Percentiles rank a stretch among this genome's conserved stretches.
Conservation (phyloP, 495 filamentous ascomycete genomes). For the Ramalina peruviana region DNA sequence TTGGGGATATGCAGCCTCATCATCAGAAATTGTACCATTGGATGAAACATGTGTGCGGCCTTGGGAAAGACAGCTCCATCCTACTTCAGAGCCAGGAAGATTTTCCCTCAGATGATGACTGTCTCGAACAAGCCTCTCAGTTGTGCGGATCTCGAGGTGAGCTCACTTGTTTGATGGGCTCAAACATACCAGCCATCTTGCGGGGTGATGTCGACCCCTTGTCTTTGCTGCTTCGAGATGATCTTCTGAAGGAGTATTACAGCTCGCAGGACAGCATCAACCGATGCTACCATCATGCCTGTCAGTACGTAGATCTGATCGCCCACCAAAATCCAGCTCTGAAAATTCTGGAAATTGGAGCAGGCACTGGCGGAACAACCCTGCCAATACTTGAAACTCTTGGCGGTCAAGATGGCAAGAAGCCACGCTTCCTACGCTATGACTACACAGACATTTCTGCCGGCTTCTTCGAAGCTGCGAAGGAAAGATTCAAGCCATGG, state of each 20-base stretch:
- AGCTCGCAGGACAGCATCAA: not conserved
- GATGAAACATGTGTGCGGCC: no score
- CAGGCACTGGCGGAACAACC: conserved; percentile 32
- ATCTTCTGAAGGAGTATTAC: not conserved
- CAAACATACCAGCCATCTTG: not conserved
- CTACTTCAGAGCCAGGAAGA: no score
- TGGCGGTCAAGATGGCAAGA: conserved; percentile 9
- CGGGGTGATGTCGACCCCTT: not conserved
- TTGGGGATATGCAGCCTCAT: no score
- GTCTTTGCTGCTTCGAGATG: not conserved
- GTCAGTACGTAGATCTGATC: conserved; percentile 20
- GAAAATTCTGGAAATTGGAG: conserved; percentile 38
- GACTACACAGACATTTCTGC: conserved; percentile 37
- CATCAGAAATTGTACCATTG: no score
- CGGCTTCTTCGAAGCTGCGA: conserved; percentile 22
- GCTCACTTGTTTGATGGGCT: not conserved
- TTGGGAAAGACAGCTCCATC: no score
- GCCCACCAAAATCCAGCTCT: conserved; percentile 28
- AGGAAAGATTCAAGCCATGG: conserved; percentile 17
- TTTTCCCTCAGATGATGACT: no score
- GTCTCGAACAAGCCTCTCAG: no score
- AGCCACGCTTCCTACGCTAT: conserved; percentile 22
- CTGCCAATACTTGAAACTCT: conserved; percentile 16
- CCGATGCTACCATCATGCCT: not conserved
- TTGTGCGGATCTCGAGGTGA: no score